Percentiles rank a stretch among this genome's conserved stretches.
phyloP scores from a whole-genome alignment of 208 protist species.

The Vickermania spadyakhi region DNA sequence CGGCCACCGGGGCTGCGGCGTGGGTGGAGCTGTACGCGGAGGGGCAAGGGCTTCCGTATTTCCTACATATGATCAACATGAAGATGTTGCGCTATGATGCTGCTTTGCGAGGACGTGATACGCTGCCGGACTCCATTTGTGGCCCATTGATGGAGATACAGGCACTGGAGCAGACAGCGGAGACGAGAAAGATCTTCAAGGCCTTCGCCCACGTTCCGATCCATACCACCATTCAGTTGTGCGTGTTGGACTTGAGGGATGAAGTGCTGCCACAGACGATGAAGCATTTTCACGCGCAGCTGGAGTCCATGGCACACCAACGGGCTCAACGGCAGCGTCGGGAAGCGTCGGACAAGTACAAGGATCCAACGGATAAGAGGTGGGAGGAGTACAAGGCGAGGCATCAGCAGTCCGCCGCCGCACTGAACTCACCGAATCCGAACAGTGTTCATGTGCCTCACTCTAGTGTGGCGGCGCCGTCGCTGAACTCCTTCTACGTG shows the following conservation, averaged over 20 bases:
- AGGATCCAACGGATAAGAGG: constrained; percentile 45
- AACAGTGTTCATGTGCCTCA: neutral
- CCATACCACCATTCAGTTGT: constrained; percentile 67
- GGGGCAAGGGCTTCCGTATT: constrained; percentile 63
- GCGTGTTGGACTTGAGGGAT: constrained; percentile 51
- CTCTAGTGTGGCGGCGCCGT: neutral
- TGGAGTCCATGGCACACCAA: constrained; percentile 27
- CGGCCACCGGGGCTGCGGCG: neutral
- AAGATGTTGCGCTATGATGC: constrained; percentile 79
- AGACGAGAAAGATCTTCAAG: constrained; percentile 61
- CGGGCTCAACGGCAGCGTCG: constrained; percentile 16
- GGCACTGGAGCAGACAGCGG: constrained; percentile 57
- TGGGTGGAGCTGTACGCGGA: constrained; percentile 71
- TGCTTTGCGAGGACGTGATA: constrained; percentile 17
- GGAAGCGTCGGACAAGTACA: constrained; percentile 11
- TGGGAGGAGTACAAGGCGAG: constrained; percentile 1
- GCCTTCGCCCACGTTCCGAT: constrained; percentile 72
- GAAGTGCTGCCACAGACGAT: constrained; percentile 54
- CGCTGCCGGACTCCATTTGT: constrained; percentile 34
- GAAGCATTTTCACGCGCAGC: constrained; percentile 23
- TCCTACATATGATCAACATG: constrained; percentile 66
- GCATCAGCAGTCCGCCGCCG: neutral
- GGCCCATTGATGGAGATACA: constrained; percentile 52
- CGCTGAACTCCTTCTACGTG: neutral
- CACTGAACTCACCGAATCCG: neutral